Conservation (phyloP, 108 stramenopile genomes). For the Cyclotella kingstonii region DNA sequence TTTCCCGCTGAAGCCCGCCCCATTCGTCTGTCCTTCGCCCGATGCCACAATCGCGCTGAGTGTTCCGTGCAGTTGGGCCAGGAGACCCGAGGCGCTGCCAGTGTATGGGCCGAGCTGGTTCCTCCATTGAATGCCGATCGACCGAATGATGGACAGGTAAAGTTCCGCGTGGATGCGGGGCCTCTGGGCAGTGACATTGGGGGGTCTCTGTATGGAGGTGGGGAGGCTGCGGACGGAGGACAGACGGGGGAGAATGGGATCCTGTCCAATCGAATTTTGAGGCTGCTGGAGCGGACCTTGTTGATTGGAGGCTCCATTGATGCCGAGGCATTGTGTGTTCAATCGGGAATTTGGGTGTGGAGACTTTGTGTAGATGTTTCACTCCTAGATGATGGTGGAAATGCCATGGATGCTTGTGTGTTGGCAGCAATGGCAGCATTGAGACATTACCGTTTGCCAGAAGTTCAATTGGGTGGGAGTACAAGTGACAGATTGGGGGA, state of each 20-base stretch:
- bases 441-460: constrained; percentile 86
- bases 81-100: constrained; percentile 57
- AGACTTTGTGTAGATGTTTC: constrained; percentile 69
- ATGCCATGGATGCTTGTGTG: constrained; percentile 81
- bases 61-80: constrained; percentile 76
- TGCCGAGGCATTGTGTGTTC: constrained; percentile 87
- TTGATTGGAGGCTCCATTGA: constrained; percentile 80
- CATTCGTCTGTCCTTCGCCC: constrained; percentile 57
- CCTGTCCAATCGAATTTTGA: constrained; percentile 69
- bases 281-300: constrained; percentile 70
- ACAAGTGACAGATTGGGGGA: constrained; percentile 25
- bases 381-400: constrained; percentile 84
- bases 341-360: constrained; percentile 89
- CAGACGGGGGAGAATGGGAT: constrained; percentile 43
- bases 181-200: constrained; percentile 90
- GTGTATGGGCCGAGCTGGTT: constrained; percentile 60
- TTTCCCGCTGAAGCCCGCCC: constrained; percentile 61
- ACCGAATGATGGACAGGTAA: constrained; percentile 84
- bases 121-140: constrained; percentile 83
- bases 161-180: constrained; percentile 79
- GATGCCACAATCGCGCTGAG: constrained; percentile 70
- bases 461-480: constrained; percentile 57
- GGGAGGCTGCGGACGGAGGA: constrained; percentile 39
- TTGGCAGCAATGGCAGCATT: constrained; percentile 90
- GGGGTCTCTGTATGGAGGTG: too few relatives aligned